Evolutionary conservation across 2,329 filamentous ascomycete species (phyloP), one percentile per base, ranked within the genome.

Genomic region (Colletotrichum siamense): DNA sequence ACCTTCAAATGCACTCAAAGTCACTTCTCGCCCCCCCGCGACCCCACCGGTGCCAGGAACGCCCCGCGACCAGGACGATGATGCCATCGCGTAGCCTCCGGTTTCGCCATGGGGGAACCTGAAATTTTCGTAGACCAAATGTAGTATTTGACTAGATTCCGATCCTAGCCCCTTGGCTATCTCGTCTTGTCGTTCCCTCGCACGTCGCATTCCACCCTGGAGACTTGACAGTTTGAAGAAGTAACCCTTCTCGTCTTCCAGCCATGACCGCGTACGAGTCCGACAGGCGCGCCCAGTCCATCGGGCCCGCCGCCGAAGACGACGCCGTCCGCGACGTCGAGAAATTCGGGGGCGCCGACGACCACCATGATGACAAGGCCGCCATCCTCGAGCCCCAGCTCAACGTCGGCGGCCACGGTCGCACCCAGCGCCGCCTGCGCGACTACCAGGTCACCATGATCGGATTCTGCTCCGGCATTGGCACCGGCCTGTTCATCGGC

Each of bases 371-470:
- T 52, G 70, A 73, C 44, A 77, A 77, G 73, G 62, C 66, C n/a
- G 76, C 69, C 44, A 71, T 74, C 57, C 57, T 68, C 32, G 73
- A 76, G 26, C 76, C 76, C 15, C 76, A 77, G 73, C 73, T 77
- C 44, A 69, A 69, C 63, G 69, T 77, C 63, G 76, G 76, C 49
- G 76, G 76, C 34, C 76, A 77, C 8, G 76, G 76, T 18, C 73
- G 73, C 44, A 77, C 76, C 18, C 73, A 78, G 70, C 77, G 77
- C 36, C 77, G 63, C n/a, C 77, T 78, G 57, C 67, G 77, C 8
- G 74, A 78, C 70, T 78, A 78, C 67, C 89, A 90, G 78, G 85
- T 90, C 65, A 88, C 90, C 78, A 91, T 90, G 88, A 89, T 91
- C 73, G 89, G 88, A 22, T 83, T 87, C 39, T 84, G 84, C 59